These are phyloP conservation scores for Physcomitrellopsis africana DNA, from an alignment of 225 moss, liverwort and hornwort species.

Conservation along the genomic window DNA sequence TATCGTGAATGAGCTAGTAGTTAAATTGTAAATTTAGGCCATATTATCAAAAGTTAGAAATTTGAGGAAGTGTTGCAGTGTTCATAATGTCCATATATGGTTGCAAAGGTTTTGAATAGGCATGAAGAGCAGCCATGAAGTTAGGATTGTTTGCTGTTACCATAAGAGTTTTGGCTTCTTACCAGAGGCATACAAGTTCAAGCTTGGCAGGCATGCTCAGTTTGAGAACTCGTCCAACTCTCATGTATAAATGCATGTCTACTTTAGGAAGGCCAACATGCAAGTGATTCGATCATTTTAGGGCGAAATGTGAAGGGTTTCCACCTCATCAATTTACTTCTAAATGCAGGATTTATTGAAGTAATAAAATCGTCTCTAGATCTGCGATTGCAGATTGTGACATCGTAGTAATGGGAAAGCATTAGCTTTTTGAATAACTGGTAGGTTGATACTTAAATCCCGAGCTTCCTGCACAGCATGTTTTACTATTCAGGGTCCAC, in stretches of 20 bases:
- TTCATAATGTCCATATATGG: slow-evolving; percentile 10
- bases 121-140: slow-evolving; percentile 5
- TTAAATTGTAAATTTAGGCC: slow-evolving; percentile 33
- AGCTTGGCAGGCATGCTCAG: background rate
- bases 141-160: slow-evolving; percentile 4
- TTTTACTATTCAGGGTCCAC: slow-evolving; percentile 16
- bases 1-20: slow-evolving; percentile 27
- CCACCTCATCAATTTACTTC: slow-evolving; percentile 24
- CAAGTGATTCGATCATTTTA: slow-evolving; percentile 16
- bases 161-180: slow-evolving; percentile 15
- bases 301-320: slow-evolving; percentile 22
- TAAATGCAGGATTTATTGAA: slow-evolving; percentile 24
- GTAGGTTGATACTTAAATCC: slow-evolving; percentile 13
- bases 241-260: slow-evolving; percentile 10
- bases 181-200: slow-evolving; percentile 34
- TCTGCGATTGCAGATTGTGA: slow-evolving; percentile 29
- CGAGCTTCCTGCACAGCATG: slow-evolving; percentile 12
- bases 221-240: background rate
- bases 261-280: slow-evolving; percentile 1
- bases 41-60: slow-evolving; percentile 26
- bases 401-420: slow-evolving; percentile 11
- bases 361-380: slow-evolving; percentile 28
- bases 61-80: slow-evolving; percentile 29
- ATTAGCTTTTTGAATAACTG: slow-evolving; percentile 17
- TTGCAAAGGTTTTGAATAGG: slow-evolving; percentile 12